Conservation (phyloP, 2,329 filamentous ascomycete genomes). For the Claviceps quebecensis region DNA sequence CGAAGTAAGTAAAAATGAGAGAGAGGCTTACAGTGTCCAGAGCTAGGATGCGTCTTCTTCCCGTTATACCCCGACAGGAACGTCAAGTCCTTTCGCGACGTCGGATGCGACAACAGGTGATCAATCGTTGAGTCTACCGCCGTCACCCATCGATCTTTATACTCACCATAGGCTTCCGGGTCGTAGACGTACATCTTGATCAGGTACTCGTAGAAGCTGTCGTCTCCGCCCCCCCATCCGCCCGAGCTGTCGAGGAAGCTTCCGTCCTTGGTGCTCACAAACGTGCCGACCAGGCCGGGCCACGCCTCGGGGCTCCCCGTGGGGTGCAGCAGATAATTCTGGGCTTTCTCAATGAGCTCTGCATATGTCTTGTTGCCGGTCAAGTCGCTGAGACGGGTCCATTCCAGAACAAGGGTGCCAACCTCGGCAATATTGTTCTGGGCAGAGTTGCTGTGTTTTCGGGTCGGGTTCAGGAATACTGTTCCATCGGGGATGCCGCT, state of each 20-base stretch:
- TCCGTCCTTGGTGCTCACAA: conserved; percentile 51
- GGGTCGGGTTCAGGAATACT: conserved; percentile 42
- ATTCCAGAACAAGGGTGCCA: conserved; percentile 71
- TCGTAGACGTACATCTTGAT: conserved; percentile 88
- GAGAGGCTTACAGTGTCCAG: conserved; percentile 33
- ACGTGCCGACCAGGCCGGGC: conserved; percentile 59
- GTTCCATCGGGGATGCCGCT: conserved; percentile 61
- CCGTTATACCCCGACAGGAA: conserved; percentile 50
- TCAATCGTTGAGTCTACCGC: conserved; percentile 65
- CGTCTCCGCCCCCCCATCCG: conserved; percentile 64
- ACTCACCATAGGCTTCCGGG: conserved; percentile 42
- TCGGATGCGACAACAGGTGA: conserved; percentile 56
- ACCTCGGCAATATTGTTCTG: conserved; percentile 63
- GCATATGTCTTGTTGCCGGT: conserved; percentile 55
- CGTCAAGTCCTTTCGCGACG: conserved; percentile 52
- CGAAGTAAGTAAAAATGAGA: too few relatives aligned
- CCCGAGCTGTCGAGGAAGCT: conserved; percentile 52
- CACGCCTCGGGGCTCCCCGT: conserved; percentile 49
- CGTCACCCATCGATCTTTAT: conserved; percentile 60
- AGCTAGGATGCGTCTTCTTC: conserved; percentile 26
- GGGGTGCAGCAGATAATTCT: conserved; percentile 57
- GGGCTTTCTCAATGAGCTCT: conserved; percentile 48
- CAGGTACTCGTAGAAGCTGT: conserved; percentile 81
- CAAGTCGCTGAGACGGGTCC: conserved; percentile 66
- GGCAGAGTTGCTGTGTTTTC: conserved; percentile 30